phyloP scores from a whole-genome alignment of 1,284 basidiomycete species.

The Boletus semigastroideus region DNA sequence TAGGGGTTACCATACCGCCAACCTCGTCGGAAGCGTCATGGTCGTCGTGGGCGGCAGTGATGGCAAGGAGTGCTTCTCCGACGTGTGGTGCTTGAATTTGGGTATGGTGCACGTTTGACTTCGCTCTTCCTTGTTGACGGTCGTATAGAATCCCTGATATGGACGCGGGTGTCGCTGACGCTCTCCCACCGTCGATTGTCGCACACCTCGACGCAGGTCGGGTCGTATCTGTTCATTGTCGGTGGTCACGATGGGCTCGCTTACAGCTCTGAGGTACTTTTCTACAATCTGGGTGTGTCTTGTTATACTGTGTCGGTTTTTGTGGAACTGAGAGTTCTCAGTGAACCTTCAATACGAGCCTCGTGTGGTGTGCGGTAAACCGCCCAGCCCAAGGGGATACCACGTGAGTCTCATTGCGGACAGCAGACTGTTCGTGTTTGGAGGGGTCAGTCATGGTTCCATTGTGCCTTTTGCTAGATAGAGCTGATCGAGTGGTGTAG shows the following conservation, averaged over 20 bases:
- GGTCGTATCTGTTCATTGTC: conserved; percentile 88
- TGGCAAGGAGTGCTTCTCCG: conserved; percentile 77
- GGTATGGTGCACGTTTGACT: conserved; percentile 46
- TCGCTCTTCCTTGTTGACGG: neutral
- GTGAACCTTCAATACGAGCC: conserved; percentile 68
- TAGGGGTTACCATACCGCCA: conserved; percentile 90
- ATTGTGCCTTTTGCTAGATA: neutral
- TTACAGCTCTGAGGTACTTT: conserved; percentile 78
- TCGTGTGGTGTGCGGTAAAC: conserved; percentile 61
- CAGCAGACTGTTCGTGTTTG: conserved; percentile 82
- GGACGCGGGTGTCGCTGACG: conserved; percentile 64
- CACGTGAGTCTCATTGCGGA: conserved; percentile 82
- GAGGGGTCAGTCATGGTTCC: conserved; percentile 49
- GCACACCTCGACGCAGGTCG: conserved; percentile 88
- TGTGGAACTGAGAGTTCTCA: conserved; percentile 30
- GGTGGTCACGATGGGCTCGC: conserved; percentile 84
- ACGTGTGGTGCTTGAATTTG: conserved; percentile 85
- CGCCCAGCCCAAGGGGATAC: conserved; percentile 79
- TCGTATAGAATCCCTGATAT: conserved; percentile 61
- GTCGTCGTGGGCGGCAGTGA: conserved; percentile 82
- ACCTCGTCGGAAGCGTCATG: conserved; percentile 83
- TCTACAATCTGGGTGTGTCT: conserved; percentile 80
- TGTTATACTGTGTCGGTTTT: neutral
- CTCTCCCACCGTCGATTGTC: conserved; percentile 71
- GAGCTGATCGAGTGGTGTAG: conserved; percentile 4